Conservation (phyloP, 2,329 filamentous ascomycete species). For the Endothia cerciana region DNA sequence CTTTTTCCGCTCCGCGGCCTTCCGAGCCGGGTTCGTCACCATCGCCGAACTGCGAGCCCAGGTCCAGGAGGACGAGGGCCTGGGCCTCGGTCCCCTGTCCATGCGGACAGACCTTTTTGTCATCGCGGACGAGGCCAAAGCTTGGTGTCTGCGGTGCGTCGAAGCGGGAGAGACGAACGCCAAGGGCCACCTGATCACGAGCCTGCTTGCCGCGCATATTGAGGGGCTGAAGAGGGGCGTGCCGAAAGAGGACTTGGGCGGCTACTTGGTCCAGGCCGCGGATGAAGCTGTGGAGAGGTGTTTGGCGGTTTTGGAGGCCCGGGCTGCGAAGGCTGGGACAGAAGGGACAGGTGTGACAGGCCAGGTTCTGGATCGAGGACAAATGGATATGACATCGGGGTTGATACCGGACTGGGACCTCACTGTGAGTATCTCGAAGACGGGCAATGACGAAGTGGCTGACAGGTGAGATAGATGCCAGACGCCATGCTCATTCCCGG, state of each 20-base stretch:
- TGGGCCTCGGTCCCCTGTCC: slow-evolving; percentile 38
- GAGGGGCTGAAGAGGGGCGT: slow-evolving; percentile 40
- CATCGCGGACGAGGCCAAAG: slow-evolving; percentile 36
- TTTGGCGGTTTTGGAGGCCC: slow-evolving; percentile 40
- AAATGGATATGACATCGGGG: background rate
- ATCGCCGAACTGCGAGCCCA: slow-evolving; percentile 51
- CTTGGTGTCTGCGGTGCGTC: slow-evolving; percentile 42
- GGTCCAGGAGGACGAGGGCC: slow-evolving; percentile 44
- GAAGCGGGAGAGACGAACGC: slow-evolving; percentile 48
- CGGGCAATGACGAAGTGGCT: background rate
- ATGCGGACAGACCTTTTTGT: slow-evolving; percentile 38
- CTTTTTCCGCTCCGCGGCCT: slow-evolving; percentile 46
- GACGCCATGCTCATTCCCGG: slow-evolving; percentile 19
- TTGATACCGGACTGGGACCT: slow-evolving; percentile 27
- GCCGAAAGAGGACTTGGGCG: slow-evolving; percentile 38
- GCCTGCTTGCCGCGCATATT: slow-evolving; percentile 42
- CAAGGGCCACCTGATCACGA: slow-evolving; percentile 43
- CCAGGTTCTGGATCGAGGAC: slow-evolving; percentile 20
- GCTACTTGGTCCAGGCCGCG: slow-evolving; percentile 36
- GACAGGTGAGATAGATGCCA: slow-evolving; percentile 11
- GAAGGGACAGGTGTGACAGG: slow-evolving; percentile 10
- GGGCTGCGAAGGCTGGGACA: slow-evolving; percentile 33
- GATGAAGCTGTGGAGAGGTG: slow-evolving; percentile 36
- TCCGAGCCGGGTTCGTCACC: slow-evolving; percentile 47
- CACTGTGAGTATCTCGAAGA: slow-evolving; percentile 12